Base-by-base conservation (phyloP, 768 basidiomycete species). In the Auriculariales sp. region DNA sequence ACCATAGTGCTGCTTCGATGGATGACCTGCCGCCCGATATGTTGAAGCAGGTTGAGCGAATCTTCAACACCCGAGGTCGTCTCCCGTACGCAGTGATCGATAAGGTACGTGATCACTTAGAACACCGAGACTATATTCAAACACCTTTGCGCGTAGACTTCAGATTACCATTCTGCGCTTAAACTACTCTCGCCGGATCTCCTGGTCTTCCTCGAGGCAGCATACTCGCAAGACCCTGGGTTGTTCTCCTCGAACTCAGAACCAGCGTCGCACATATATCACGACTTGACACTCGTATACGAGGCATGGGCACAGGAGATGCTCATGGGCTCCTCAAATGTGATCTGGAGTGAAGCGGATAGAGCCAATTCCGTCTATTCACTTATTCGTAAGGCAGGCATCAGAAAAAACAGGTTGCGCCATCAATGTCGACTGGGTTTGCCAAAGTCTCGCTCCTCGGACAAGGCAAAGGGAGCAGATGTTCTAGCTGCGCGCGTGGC, bases 341-440 rank as follows among this genome's bases (percentile, higher is more conserved):
- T 73, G 48, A 74, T 65, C 55, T 71, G 68, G 62, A 74, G 72
- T 2, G 76, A 78, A 54, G 72, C 75, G 1, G 77, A 77, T 53
- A 75, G 68, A 50, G 73, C 67, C 14, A 68, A 69, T n/a, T 73
- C 72, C 46, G 74, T 77, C 73, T 78, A 78, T 50, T 71, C 73
- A 50, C 57, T 68, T 22, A 63, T 78, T 35, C 71, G 77, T 19
- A 71, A 66, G 44, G 64, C 70, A 39, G 72, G 72, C 2, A 54
- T 75, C 7, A 59, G 57, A 24, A 54, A 61, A 24, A 72, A 73
- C 15, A 6, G 3, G 11, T 19, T n/a, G 52, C 77, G 75, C 47
- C 67, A 69, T 10, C 75, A 78, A 53, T 72, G 69, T 55, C 52
- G 64, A 7, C 60, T 78, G 22, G 66, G 71, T 15, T 66, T 78